Evolutionary conservation across 1,284 basidiomycete species (phyloP).

Genomic region (Grifola frondosa): DNA sequence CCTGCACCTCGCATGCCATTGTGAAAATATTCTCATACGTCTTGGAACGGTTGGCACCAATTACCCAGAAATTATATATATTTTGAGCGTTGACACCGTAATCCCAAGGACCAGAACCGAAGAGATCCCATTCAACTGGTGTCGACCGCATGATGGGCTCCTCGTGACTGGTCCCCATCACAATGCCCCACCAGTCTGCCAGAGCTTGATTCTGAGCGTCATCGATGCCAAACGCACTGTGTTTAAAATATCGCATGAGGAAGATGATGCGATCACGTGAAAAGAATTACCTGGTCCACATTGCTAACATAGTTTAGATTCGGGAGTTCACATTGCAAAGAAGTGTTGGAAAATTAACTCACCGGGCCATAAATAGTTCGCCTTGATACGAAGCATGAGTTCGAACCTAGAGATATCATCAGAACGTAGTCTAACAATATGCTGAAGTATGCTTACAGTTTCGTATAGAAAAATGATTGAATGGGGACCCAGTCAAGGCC

Average conservation of each 20-base stretch:
- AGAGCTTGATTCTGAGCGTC: constrained; percentile 63
- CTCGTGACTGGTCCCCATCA: constrained; percentile 70
- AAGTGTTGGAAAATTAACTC: constrained; percentile 7
- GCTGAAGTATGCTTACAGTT: constrained; percentile 40
- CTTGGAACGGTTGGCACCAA: constrained; percentile 55
- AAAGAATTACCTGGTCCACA: constrained; percentile 19
- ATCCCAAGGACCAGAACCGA: constrained; percentile 60
- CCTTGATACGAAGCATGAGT: constrained; percentile 65
- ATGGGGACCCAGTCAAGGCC: constrained; percentile 48
- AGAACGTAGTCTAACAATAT: neutral
- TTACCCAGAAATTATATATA: constrained; percentile 60
- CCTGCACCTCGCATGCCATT: constrained; percentile 68
- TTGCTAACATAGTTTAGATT: constrained; percentile 13
- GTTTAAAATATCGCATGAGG: constrained; percentile 22
- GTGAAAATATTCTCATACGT: constrained; percentile 62
- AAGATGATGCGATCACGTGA: constrained; percentile 12
- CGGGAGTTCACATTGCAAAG: neutral
- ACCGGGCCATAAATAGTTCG: constrained; percentile 71
- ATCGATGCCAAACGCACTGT: constrained; percentile 65
- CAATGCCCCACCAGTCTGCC: constrained; percentile 68
- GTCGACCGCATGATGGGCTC: constrained; percentile 67
- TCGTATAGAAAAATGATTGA: constrained; percentile 66
- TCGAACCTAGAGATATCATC: constrained; percentile 49
- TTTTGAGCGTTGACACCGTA: constrained; percentile 51
- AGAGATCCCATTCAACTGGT: constrained; percentile 58